Base-by-base conservation (phyloP, 2,329 filamentous ascomycete genomes). In the Geosmithia flava region DNA sequence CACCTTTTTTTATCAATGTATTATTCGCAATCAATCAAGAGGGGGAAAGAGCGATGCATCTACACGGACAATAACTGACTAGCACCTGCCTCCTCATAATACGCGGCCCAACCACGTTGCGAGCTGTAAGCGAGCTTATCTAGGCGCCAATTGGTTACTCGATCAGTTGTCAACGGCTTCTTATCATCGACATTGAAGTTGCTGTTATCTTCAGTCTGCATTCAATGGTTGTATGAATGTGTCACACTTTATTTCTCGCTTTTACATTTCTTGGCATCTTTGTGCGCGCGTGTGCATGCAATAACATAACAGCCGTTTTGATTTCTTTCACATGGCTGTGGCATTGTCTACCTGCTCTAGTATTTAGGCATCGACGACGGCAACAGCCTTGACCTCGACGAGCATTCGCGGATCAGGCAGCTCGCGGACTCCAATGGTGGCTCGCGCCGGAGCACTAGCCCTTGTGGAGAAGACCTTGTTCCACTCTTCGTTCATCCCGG, bases 401-500 rank as follows among this genome's bases (percentile, higher is more conserved):
- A 62, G 46, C 48, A 64, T 55, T 19, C 59, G 52, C 23, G 58
- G 57, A 48, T 62, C 57, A 7, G 62, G 61, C 47, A 64, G 49
- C 46, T 59, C 54, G 44, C 53, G 58, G 43, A 63, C 56, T 5
- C 57, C 59, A 49, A 64, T 55, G 1, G 61, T 62, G 5, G 61
- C 59, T 20, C 61, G 47, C 7, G 67, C 64, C 5, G 67, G 68
- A 1, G 67, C 67, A 47, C 53, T 57, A 1, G 52, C 56, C 7
- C 65, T 59, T 30, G 61, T 59, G 15, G 58, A 27, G 50, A 66
- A 71, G 7, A 70, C 59, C 53, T 67, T 66, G 51, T 70, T 70
- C 68, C 68, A 70, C 52, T 67, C 67, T 52, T 68, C 67, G 46
- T 71, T 69, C 67, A 70, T 69, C 16, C 62, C 67, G 5, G 59